Conservation (phyloP, 2,329 filamentous ascomycete genomes). For the Pseudogymnoascus pannorum region DNA sequence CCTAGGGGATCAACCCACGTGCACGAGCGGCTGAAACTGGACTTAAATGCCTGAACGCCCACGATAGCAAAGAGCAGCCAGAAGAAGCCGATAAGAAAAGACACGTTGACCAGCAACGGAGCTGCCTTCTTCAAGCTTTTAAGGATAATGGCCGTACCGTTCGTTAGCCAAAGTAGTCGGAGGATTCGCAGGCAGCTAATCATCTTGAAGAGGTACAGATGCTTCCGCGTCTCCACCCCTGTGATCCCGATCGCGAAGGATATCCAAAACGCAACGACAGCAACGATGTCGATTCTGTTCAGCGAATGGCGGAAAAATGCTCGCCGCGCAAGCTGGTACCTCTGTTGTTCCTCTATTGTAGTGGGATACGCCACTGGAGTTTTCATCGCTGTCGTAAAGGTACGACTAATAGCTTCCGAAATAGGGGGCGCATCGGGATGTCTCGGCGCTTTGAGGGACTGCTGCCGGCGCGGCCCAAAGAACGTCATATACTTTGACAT, state of each 20-base stretch:
- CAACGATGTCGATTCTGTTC: slow-evolving; percentile 90
- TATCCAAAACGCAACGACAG: slow-evolving; percentile 92
- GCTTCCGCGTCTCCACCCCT: slow-evolving; percentile 59
- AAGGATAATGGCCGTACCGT: slow-evolving; percentile 89
- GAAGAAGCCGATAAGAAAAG: slow-evolving; percentile 92
- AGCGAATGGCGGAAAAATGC: slow-evolving; percentile 94
- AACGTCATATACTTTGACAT: slow-evolving; percentile 68
- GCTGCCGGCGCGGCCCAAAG: slow-evolving; percentile 72
- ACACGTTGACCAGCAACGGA: slow-evolving; percentile 83
- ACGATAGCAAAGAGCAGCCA: slow-evolving; percentile 97
- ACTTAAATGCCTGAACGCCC: slow-evolving; percentile 92
- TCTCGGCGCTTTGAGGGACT: slow-evolving; percentile 20
- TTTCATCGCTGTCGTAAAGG: slow-evolving; percentile 68
- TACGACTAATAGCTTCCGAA: slow-evolving; percentile 55
- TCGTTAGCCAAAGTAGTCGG: slow-evolving; percentile 82
- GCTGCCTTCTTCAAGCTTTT: slow-evolving; percentile 93
- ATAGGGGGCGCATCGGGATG: slow-evolving; percentile 22
- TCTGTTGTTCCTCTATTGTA: slow-evolving; percentile 70
- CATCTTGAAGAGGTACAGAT: slow-evolving; percentile 92
- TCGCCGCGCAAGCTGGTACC: slow-evolving; percentile 76
- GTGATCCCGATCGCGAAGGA: slow-evolving; percentile 67
- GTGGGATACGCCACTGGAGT: slow-evolving; percentile 38
- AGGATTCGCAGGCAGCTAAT: slow-evolving; percentile 90
- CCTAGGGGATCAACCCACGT: slow-evolving; percentile 65
- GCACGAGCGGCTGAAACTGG: slow-evolving; percentile 68